These are phyloP conservation scores for Meyerozyma athensensis DNA, from an alignment of 1,139 yeast genomes.

Conservation along the genomic window DNA sequence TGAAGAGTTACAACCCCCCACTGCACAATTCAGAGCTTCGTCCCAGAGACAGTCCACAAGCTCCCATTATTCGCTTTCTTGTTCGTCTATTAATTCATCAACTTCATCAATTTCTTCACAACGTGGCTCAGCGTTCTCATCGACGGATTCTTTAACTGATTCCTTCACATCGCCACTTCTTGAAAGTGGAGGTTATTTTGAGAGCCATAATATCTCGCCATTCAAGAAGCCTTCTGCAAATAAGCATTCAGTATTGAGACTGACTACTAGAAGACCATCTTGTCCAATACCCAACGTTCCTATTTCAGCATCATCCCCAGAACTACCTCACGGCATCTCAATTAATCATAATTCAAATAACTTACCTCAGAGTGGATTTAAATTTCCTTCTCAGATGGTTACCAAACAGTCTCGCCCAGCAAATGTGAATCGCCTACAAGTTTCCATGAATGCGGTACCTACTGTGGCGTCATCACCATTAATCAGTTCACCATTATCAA, in stretches of 20 bases:
- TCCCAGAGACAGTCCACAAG: constrained; percentile 16
- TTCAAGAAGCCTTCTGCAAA: constrained; percentile 4
- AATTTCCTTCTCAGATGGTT: constrained; percentile 6
- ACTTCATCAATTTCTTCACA: constrained; percentile 26
- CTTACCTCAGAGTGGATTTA: constrained; percentile 2
- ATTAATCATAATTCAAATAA: constrained; percentile 3
- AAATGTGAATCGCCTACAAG: constrained; percentile 1
- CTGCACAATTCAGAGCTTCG: constrained; percentile 23
- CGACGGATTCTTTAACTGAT: constrained; percentile 27
- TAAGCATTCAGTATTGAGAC: constrained; percentile 10
- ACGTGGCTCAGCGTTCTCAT: constrained; percentile 18
- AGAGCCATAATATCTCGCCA: constrained; percentile 9
- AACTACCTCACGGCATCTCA: constrained; percentile 9
- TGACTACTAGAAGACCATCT: constrained; percentile 18
- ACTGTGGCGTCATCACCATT: constrained; percentile 25
- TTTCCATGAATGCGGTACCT: constrained; percentile 5
- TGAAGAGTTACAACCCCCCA: constrained; percentile 32
- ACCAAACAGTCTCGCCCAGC: background rate
- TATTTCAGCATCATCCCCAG: constrained; percentile 5
- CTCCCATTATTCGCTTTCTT: constrained; percentile 16
- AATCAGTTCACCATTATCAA: constrained; percentile 33
- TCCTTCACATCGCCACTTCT: constrained; percentile 21
- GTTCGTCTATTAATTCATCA: constrained; percentile 22
- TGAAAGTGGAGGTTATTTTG: constrained; percentile 18
- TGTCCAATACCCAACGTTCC: constrained; percentile 13